These are phyloP conservation scores for Eutrema heterophyllum DNA, from an alignment of 345 rosid species.

Conservation along the genomic window DNA sequence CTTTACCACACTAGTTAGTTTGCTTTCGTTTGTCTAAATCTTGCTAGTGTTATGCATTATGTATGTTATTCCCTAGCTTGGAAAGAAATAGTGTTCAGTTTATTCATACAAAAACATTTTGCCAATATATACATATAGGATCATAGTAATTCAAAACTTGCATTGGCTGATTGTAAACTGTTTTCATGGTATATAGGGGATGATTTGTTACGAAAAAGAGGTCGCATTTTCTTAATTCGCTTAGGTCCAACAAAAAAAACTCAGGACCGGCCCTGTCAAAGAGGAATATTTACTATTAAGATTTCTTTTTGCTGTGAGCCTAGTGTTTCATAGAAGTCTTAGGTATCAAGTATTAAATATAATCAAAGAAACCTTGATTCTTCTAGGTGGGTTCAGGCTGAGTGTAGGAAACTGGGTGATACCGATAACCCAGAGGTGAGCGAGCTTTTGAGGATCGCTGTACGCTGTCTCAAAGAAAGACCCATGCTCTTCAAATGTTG, in stretches of 20 bases:
- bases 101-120: background rate
- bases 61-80: background rate
- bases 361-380: constrained; percentile 14
- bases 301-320: background rate
- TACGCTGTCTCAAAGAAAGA: constrained; percentile 87
- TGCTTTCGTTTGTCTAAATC: background rate
- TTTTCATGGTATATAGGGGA: background rate
- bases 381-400: constrained; percentile 97
- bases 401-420: constrained; percentile 95
- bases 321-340: background rate
- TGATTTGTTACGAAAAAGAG: background rate
- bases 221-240: too few species aligned
- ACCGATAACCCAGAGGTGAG: constrained; percentile 88
- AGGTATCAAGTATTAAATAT: background rate
- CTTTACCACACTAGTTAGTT: background rate
- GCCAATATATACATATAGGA: background rate
- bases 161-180: background rate
- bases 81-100: background rate
- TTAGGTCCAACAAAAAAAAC: background rate
- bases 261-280: background rate
- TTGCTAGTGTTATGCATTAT: background rate
- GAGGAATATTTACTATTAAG: background rate
- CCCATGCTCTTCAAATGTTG: constrained; percentile 97
- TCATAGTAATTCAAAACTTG: background rate
- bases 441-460: constrained; percentile 78